A percentile compares a stretch with the other conserved stretches of the same genome.
phyloP scores from a whole-genome alignment of 140 eudicot genomes.

The Anethum foeniculum region DNA sequence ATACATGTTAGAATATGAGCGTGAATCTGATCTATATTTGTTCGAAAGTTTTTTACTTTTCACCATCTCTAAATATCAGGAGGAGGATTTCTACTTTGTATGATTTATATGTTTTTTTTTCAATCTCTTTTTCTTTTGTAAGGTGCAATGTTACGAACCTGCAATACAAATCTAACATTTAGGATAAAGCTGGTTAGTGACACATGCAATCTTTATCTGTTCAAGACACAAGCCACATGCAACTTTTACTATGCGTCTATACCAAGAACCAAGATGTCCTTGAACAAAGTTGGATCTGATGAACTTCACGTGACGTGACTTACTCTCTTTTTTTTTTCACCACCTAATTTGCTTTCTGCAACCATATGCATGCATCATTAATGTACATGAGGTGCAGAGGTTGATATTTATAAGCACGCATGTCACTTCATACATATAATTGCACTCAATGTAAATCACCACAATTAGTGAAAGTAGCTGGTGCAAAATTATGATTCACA shows the following conservation, averaged over 20 bases:
- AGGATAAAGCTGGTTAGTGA: neutral
- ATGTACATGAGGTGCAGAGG: neutral
- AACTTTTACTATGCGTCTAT: neutral
- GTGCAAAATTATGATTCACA: neutral
- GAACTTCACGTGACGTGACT: slow-evolving; percentile 6
- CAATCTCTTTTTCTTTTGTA: neutral
- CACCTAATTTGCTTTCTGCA: neutral
- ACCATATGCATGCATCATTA: slow-evolving; percentile 2
- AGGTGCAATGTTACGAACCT: neutral
- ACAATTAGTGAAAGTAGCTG: neutral
- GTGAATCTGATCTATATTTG: no score
- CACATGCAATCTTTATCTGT: neutral
- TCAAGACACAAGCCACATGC: slow-evolving; percentile 4
- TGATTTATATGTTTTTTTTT: no score
- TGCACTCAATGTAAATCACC: neutral
- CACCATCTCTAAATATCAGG: no score
- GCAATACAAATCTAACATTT: no score
- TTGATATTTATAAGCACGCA: neutral
- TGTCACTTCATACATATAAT: neutral
- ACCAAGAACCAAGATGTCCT: neutral
- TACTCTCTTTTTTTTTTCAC: neutral
- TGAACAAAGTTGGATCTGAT: neutral
- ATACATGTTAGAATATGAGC: no score
- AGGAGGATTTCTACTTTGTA: no score
- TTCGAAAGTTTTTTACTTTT: no score